Evolutionary conservation across 164 flowering plant genomes (phyloP).

Genomic region (Dillenia suffruticosa): DNA sequence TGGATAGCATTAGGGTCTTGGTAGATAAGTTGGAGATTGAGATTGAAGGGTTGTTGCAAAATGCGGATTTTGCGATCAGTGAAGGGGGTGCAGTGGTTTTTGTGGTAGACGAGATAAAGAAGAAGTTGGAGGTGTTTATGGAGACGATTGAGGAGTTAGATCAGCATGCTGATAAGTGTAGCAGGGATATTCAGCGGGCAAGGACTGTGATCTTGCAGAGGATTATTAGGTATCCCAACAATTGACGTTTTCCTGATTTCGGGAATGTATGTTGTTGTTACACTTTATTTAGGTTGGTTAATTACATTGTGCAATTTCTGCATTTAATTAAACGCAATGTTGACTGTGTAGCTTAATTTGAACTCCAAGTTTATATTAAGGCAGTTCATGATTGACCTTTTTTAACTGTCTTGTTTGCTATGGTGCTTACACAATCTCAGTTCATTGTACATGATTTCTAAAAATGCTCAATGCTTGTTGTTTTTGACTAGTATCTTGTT

Average conservation of each 20-base stretch:
- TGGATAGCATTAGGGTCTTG: slow-evolving; percentile 64
- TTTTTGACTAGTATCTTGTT: too few species aligned
- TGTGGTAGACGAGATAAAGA: slow-evolving; percentile 72
- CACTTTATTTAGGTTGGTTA: too few species aligned
- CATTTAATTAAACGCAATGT: too few species aligned
- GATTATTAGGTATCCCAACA: slow-evolving; percentile 56
- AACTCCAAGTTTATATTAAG: too few species aligned
- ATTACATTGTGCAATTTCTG: too few species aligned
- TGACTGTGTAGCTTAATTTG: too few species aligned
- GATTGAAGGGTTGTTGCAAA: slow-evolving; percentile 47
- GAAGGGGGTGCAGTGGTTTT: slow-evolving; percentile 58
- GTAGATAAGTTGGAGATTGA: slow-evolving; percentile 49
- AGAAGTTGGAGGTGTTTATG: slow-evolving; percentile 47
- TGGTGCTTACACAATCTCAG: too few species aligned
- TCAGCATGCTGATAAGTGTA: slow-evolving; percentile 57
- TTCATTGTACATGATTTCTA: too few species aligned
- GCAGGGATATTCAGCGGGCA: slow-evolving; percentile 52
- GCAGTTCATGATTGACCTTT: too few species aligned
- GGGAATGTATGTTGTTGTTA: too few species aligned
- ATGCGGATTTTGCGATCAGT: slow-evolving; percentile 47
- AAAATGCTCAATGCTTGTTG: too few species aligned
- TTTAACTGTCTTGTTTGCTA: too few species aligned
- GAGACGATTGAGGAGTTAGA: slow-evolving; percentile 57
- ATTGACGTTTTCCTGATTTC: slow-evolving; percentile 13
- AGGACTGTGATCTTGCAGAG: slow-evolving; percentile 65